These are phyloP conservation scores for Cordyceps javanica DNA, from an alignment of 2,329 filamentous ascomycete genomes.

Conservation along the genomic window DNA sequence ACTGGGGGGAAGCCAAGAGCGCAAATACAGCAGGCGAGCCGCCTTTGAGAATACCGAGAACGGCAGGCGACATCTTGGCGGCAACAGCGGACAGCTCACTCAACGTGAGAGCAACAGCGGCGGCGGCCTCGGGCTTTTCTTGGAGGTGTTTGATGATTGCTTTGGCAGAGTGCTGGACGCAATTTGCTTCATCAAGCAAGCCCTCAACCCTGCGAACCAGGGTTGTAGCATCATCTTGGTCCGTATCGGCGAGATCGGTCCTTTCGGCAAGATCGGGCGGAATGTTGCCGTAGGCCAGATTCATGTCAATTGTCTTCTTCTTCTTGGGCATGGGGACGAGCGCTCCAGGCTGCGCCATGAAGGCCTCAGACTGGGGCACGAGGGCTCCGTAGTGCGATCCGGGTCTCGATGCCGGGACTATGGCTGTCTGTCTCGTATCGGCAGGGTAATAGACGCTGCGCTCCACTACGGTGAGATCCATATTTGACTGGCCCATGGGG, in stretches of 20 bases:
- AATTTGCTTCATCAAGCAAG: constrained; percentile 81
- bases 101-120: constrained; percentile 85
- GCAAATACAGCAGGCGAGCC: constrained; percentile 82
- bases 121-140: constrained; percentile 75
- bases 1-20: constrained; percentile 83
- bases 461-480: constrained; percentile 22
- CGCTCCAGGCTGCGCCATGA: background rate
- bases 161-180: constrained; percentile 75
- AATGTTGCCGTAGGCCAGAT: constrained; percentile 82
- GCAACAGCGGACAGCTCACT: constrained; percentile 83
- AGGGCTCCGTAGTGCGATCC: constrained; percentile 25
- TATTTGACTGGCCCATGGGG: constrained; percentile 34
- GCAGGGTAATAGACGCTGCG: constrained; percentile 18
- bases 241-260: constrained; percentile 40
- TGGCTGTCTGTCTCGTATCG: constrained; percentile 18
- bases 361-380: background rate
- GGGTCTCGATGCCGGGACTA: constrained; percentile 32
- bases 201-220: constrained; percentile 70
- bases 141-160: constrained; percentile 72
- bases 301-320: constrained; percentile 70
- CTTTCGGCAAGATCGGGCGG: constrained; percentile 58
- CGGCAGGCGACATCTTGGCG: constrained; percentile 76
- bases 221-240: constrained; percentile 40
- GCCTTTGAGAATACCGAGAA: constrained; percentile 68
- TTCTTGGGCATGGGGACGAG: constrained; percentile 16